Base-by-base conservation (phyloP, 2,329 filamentous ascomycete species). In the Hypoxylon rubiginosum region DNA sequence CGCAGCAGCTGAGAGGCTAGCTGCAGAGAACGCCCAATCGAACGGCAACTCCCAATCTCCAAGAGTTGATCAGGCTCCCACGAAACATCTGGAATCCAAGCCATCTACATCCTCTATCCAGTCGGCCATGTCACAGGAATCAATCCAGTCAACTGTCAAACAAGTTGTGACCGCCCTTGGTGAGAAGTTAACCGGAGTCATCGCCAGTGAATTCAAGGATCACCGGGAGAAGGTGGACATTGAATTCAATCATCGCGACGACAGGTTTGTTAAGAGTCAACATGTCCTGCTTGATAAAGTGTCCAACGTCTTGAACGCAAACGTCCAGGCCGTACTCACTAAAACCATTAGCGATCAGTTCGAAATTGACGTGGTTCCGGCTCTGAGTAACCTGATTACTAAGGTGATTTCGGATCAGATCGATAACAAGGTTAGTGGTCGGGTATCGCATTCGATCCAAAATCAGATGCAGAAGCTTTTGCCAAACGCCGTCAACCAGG, bases 291-390 rank as follows among this genome's bases (percentile, higher is more conserved):
- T 89, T 45, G 84, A 87, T 66, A 83, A 86, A 76, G 86, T 89
- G 39, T 88, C 86, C 4, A 81, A 86, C 34, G 86, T 89, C 34
- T 82, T 91, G 51, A 88, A 87, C 68, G 83, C 86, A 65, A 90
- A 89, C 74, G 89, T 87, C 19, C 85, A 90, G 78, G 90, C 91
- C 73, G 92, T 92, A 21, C 85, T 97, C 39, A 85, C 89, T 66
- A 90, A 89, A 66, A 92, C 97, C 71, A 90, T 97, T 54, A 87
- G 88, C 50, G 86, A 89, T 51, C 91, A 92, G 77, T 92, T 97
- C 70, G 87, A 92, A 66, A 85, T 89, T 59, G 85, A 89, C 13
- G 88, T 97, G 48, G 83, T 97, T 56, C 95, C 96, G 10, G 84
- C 90, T 32, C 82, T 98, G 61, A 86, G 89, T 43, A 86, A 90